A percentile compares a stretch with the other conserved stretches of the same genome.
Evolutionary conservation across 2,329 filamentous ascomycete genomes (phyloP).

Genomic region (Ophiosphaerella herpotricha): DNA sequence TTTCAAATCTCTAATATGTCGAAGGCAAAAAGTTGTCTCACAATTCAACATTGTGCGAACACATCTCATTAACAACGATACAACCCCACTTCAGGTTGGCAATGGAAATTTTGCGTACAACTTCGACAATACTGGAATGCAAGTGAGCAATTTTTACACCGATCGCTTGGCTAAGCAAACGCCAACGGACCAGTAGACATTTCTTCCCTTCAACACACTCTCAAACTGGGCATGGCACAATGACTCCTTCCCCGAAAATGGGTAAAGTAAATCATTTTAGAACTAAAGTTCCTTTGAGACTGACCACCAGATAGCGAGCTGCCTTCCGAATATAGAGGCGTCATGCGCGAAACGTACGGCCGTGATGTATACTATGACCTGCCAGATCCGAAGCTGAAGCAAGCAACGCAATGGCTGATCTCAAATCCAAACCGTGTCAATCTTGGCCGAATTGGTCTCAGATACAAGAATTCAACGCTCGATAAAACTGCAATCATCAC

Average conservation of each 20-base stretch:
- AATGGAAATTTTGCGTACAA: slow-evolving; percentile 56
- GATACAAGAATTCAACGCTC: slow-evolving; percentile 44
- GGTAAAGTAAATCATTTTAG: slow-evolving; percentile 16
- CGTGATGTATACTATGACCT: slow-evolving; percentile 49
- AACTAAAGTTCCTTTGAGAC: slow-evolving; percentile 17
- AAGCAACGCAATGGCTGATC: slow-evolving; percentile 58
- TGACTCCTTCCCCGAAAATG: slow-evolving; percentile 46
- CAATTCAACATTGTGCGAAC: slow-evolving; percentile 25
- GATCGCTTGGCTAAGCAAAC: not conserved
- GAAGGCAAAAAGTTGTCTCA: slow-evolving; percentile 22
- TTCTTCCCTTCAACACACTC: slow-evolving; percentile 46
- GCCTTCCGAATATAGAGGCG: slow-evolving; percentile 34
- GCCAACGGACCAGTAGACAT: slow-evolving; percentile 27
- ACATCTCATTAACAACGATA: slow-evolving; percentile 40
- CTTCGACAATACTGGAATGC: slow-evolving; percentile 53
- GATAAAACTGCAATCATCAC: slow-evolving; percentile 14
- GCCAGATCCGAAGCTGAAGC: slow-evolving; percentile 45
- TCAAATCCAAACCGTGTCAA: slow-evolving; percentile 59
- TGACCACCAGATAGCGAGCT: slow-evolving; percentile 14
- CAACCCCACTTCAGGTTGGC: slow-evolving; percentile 56
- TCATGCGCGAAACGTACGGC: slow-evolving; percentile 50
- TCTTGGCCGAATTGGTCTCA: slow-evolving; percentile 53
- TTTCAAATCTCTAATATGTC: not conserved
- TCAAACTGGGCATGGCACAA: slow-evolving; percentile 54
- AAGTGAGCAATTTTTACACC: slow-evolving; percentile 18